These are phyloP conservation scores for Heterobasidion occidentale DNA, from an alignment of 1,284 basidiomycete genomes.

Conservation along the genomic window DNA sequence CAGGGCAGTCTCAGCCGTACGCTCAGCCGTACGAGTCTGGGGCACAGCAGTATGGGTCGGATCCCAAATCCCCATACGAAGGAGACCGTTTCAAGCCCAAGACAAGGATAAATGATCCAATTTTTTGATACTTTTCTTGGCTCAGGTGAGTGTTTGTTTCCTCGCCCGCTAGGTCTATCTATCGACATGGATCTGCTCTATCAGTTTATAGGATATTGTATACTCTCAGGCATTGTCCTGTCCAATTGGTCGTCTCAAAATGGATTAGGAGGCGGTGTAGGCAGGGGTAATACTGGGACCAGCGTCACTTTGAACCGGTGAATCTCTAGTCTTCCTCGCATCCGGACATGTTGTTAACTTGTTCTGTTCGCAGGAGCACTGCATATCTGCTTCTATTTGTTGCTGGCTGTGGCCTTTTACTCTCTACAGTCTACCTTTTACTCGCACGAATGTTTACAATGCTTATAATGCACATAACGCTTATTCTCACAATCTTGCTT, in stretches of 20 bases:
- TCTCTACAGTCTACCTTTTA: conserved; percentile 46
- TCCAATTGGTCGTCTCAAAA: conserved; percentile 54
- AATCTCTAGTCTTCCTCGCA: conserved; percentile 8
- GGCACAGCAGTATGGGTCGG: conserved; percentile 17
- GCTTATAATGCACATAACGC: conserved; percentile 74
- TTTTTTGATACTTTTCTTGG: conserved; percentile 67
- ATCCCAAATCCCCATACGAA: conserved; percentile 49
- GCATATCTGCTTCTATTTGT: conserved; percentile 62
- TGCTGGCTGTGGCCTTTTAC: conserved; percentile 39
- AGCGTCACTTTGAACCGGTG: conserved; percentile 53
- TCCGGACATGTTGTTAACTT: conserved; percentile 17
- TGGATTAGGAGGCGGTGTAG: conserved; percentile 62
- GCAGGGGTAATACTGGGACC: conserved; percentile 39
- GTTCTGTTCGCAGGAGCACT: conserved; percentile 23
- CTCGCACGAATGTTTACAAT: conserved; percentile 73
- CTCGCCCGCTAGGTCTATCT: background rate
- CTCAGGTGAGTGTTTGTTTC: conserved; percentile 31
- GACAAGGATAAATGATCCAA: conserved; percentile 64
- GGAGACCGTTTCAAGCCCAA: conserved; percentile 64
- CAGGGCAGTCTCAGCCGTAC: conserved; percentile 18
- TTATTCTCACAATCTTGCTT: conserved; percentile 61
- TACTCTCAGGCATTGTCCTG: conserved; percentile 59
- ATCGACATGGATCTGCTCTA: background rate
- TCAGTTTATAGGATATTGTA: conserved; percentile 61
- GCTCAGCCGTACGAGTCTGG: background rate